phyloP scores from a whole-genome alignment of 768 basidiomycete genomes.

The Tylopilus subfusipes region DNA sequence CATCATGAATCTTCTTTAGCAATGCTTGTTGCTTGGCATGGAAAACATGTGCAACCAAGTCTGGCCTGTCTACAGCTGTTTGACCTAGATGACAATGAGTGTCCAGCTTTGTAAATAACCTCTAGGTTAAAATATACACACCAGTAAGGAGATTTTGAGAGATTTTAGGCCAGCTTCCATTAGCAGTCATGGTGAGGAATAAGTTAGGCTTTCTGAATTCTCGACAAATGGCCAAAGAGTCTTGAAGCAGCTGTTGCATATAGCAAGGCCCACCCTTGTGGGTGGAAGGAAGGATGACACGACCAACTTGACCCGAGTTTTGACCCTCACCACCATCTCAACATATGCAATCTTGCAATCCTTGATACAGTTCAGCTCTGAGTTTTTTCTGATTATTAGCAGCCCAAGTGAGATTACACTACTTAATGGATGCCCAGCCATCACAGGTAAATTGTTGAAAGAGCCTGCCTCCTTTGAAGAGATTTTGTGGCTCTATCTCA shows the following conservation, averaged over 20 bases:
- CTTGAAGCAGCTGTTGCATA: too few relatives aligned
- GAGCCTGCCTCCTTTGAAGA: slow-evolving; percentile 37
- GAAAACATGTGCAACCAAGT: slow-evolving; percentile 47
- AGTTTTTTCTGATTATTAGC: slow-evolving; percentile 33
- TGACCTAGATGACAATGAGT: slow-evolving; percentile 41
- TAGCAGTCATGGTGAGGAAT: too few relatives aligned
- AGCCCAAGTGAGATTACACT: slow-evolving; percentile 35
- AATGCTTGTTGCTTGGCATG: slow-evolving; percentile 38
- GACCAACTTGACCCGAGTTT: slow-evolving; percentile 32
- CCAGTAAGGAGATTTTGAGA: too few relatives aligned
- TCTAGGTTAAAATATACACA: too few relatives aligned
- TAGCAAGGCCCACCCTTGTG: too few relatives aligned
- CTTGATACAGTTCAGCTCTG: slow-evolving; percentile 34
- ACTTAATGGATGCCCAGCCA: slow-evolving; percentile 44
- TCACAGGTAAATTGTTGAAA: slow-evolving; percentile 47
- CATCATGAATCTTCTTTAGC: slow-evolving; percentile 35
- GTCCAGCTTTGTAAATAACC: too few relatives aligned
- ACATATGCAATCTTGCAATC: slow-evolving; percentile 32
- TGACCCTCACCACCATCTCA: slow-evolving; percentile 10
- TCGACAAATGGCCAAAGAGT: too few relatives aligned
- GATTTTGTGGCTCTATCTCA: slow-evolving; percentile 15
- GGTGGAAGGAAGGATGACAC: slow-evolving; percentile 38
- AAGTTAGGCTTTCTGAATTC: too few relatives aligned
- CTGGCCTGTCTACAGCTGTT: slow-evolving; percentile 40
- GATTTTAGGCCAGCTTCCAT: too few relatives aligned